A percentile compares a stretch with the other conserved stretches of the same genome.
These are phyloP conservation scores for Paxillus ammoniavirescens DNA, from an alignment of 768 basidiomycete species.

Conservation along the genomic window DNA sequence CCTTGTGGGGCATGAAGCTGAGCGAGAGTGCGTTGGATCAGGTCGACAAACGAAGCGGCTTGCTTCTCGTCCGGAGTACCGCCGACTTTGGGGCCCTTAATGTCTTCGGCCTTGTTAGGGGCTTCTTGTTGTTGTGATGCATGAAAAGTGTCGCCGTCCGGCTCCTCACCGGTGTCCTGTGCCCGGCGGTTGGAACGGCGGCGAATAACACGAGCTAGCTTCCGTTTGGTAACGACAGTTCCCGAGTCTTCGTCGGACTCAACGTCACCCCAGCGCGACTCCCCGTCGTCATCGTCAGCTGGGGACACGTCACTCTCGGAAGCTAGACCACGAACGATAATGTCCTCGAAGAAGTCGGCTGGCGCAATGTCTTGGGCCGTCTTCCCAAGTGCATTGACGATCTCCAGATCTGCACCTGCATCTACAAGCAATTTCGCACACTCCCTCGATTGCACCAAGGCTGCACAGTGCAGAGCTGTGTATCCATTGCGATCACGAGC, in stretches of 20 bases:
- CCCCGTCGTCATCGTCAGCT: conserved; percentile 42
- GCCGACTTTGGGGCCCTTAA: conserved; percentile 18
- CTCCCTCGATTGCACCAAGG: conserved; percentile 56
- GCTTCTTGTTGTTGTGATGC: neutral
- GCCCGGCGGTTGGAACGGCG: conserved; percentile 21
- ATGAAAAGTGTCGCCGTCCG: conserved; percentile 1
- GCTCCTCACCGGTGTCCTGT: conserved; percentile 19
- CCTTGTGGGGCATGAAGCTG: conserved; percentile 56
- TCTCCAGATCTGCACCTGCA: conserved; percentile 77
- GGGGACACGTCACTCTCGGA: conserved; percentile 25
- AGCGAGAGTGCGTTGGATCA: conserved; percentile 73
- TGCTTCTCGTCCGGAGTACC: conserved; percentile 34
- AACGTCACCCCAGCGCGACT: conserved; percentile 66
- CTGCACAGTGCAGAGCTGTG: conserved; percentile 88
- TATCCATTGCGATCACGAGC: conserved; percentile 86
- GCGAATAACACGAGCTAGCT: conserved; percentile 33
- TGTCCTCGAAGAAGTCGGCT: conserved; percentile 43
- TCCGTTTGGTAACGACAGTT: conserved; percentile 27
- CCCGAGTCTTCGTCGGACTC: conserved; percentile 63
- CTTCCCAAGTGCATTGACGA: conserved; percentile 71
- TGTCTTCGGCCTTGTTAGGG: conserved; percentile 11
- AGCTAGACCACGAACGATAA: conserved; percentile 9
- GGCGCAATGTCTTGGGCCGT: conserved; percentile 63
- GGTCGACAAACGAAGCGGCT: conserved; percentile 56
- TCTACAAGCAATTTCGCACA: conserved; percentile 69